Evolutionary conservation across 2,329 filamentous ascomycete species (phyloP), one percentile per base, ranked within the genome.

Genomic region (Botryosphaeria dothidea): DNA sequence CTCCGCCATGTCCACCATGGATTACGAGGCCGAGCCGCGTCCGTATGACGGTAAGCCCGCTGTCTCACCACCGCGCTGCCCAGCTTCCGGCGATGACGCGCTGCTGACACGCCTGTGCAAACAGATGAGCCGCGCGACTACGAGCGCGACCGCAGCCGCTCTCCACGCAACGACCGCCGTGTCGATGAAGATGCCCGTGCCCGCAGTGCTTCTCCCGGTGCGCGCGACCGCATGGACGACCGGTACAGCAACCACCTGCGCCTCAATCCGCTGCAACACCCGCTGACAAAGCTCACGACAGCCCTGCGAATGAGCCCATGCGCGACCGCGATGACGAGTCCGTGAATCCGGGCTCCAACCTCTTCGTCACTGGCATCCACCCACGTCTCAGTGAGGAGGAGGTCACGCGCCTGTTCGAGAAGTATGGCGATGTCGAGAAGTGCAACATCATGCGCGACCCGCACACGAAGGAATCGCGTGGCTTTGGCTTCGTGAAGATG

Each of bases 371-470:
- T 69, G 95, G 95, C 72, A 99, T 99, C 70, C 93, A 98, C 79
- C 95, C 95, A 65, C 91, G 92, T 73, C 87, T 99, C 70, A 89
- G 87, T 54, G 95, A 99, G 79, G 86, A 89, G 17, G 95, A 98
- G 77, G 92, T 99, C 67, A 91, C 91, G 63, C 93, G 93, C 78
- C 89, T 99, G 70, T 99, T 99, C 76, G 93, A 97, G 82, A 99
- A 98, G 82, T 98, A 98, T 75, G 95, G 95, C 71, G 93, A 97
- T 77, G 95, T 99, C 61, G 94, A 98, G 83, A 98, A 96, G 82
- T 98, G 94, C 84, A 96, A 97, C 80, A 99, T 99, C 83, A 99
- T 99, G 95, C 89, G 94, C 75, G 95, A 99, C 77, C 95, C 95
- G 68, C 95, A 99, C 81, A 96, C 92, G 75, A 96, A 97, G 82